phyloP scores from a whole-genome alignment of 2,329 filamentous ascomycete genomes.

The Microdochium nivale region DNA sequence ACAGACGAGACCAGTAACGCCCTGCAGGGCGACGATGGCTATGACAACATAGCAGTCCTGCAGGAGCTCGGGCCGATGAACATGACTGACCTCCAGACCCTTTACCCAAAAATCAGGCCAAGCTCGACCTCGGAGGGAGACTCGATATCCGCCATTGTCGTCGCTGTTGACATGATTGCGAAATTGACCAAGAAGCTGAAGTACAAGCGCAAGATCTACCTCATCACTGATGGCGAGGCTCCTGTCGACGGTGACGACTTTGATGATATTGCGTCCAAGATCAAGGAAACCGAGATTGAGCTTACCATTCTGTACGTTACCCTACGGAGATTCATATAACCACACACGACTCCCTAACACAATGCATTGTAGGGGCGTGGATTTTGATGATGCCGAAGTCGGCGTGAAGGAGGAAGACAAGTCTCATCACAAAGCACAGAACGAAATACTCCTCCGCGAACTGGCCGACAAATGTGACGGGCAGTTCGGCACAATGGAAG shows the following conservation, averaged over 20 bases:
- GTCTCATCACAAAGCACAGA: constrained; percentile 58
- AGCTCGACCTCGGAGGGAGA: constrained; percentile 67
- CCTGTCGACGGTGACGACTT: constrained; percentile 65
- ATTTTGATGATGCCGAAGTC: constrained; percentile 87
- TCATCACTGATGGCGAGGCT: constrained; percentile 76
- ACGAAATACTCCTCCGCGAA: constrained; percentile 59
- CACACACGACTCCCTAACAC: constrained; percentile 7
- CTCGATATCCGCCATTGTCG: constrained; percentile 75
- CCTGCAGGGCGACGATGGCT: constrained; percentile 61
- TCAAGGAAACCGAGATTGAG: constrained; percentile 70
- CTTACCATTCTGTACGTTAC: constrained; percentile 64
- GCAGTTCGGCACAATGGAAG: constrained; percentile 72
- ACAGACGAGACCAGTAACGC: constrained; percentile 70
- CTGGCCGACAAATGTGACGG: constrained; percentile 64
- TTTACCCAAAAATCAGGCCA: constrained; percentile 56
- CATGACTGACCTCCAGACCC: constrained; percentile 59
- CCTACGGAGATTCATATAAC: background rate
- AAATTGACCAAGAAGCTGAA: constrained; percentile 74
- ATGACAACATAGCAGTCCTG: constrained; percentile 73
- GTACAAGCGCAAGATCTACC: constrained; percentile 69
- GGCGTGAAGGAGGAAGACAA: constrained; percentile 92
- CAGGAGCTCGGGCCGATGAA: constrained; percentile 54
- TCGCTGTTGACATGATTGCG: constrained; percentile 81
- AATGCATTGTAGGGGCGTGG: constrained; percentile 56
- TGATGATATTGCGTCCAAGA: constrained; percentile 60